phyloP scores from a whole-genome alignment of 1,284 basidiomycete genomes.

The Naganishia sp. region DNA sequence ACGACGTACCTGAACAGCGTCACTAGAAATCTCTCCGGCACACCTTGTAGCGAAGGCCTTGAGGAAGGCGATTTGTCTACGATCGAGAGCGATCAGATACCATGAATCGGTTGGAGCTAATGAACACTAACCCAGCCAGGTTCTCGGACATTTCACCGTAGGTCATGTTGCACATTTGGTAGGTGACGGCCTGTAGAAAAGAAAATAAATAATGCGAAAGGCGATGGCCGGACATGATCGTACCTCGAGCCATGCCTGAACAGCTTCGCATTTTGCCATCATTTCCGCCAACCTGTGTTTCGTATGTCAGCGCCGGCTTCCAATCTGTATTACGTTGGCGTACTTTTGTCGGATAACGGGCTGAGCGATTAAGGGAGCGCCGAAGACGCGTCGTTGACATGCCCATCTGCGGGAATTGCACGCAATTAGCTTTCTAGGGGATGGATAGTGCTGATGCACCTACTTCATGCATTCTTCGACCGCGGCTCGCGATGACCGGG shows the following conservation, averaged over 20 bases:
- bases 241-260: slow-evolving; percentile 80
- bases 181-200: slow-evolving; percentile 36
- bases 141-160: slow-evolving; percentile 68
- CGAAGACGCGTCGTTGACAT: slow-evolving; percentile 77
- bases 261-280: slow-evolving; percentile 79
- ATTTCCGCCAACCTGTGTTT: slow-evolving; percentile 65
- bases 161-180: slow-evolving; percentile 59
- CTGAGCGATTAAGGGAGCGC: slow-evolving; percentile 77
- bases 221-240: neutral
- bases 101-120: slow-evolving; percentile 28
- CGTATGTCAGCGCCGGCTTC: too few relatives aligned
- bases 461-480: slow-evolving; percentile 53
- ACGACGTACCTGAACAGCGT: slow-evolving; percentile 54
- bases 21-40: slow-evolving; percentile 56
- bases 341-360: slow-evolving; percentile 78
- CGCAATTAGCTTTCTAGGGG: neutral
- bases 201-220: neutral
- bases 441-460: slow-evolving; percentile 5
- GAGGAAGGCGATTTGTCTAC: slow-evolving; percentile 52
- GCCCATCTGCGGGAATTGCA: slow-evolving; percentile 59
- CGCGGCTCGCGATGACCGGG: slow-evolving; percentile 44
- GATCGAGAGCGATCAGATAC: slow-evolving; percentile 44
- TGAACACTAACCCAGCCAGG: slow-evolving; percentile 47
- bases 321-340: slow-evolving; percentile 12
- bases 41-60: slow-evolving; percentile 62